Evolutionary conservation across 345 rosid genomes (phyloP), one percentile per base, ranked within the genome.

Genomic region (Euphorbia peplus): DNA sequence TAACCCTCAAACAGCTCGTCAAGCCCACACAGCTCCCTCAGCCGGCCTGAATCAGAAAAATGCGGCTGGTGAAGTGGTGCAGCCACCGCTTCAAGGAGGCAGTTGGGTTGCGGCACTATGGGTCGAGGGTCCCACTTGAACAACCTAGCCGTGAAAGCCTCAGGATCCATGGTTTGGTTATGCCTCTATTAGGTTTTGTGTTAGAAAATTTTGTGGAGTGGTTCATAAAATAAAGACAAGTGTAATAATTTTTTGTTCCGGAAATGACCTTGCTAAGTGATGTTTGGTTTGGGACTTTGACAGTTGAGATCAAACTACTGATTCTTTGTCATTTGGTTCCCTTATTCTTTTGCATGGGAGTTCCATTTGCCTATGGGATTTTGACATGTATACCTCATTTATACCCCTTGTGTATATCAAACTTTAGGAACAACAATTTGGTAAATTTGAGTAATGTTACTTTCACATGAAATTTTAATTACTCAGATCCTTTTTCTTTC

Each of bases 121-220:
- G 76, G 62, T 16, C 86, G 55, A 8, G 92, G 84, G 73, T 88
- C 92, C 97, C 97, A 90, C 72, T 87, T 88, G 87, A 88, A 88
- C 73, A 87, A 84, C 63, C 85, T 84, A 44, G 82, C 86, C 32
- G 90, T 72, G 79, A 89, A 91, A 8, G 90, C 89, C 66, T 89
- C 96, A 13, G 93, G 96, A 71, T 91, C 97, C 97, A 91, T 84
- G 19, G 39, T n/a, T n/a, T n/a, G n/a, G n/a, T n/a, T n/a, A n/a
- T n/a, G n/a, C n/a, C n/a, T n/a, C n/a, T n/a, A n/a, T n/a, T n/a
- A n/a, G n/a, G n/a, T n/a, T n/a, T n/a, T n/a, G n/a, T n/a, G n/a
- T n/a, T n/a, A n/a, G n/a, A n/a, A n/a, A n/a, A n/a, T n/a, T n/a
- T n/a, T n/a, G n/a, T 32, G 37, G 37, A 32, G 3, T 32, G 37